Percentiles rank a stretch among this genome's conserved stretches.
These are phyloP conservation scores for Leptographium galeiforme DNA, from an alignment of 2,329 filamentous ascomycete genomes.

Conservation along the genomic window DNA sequence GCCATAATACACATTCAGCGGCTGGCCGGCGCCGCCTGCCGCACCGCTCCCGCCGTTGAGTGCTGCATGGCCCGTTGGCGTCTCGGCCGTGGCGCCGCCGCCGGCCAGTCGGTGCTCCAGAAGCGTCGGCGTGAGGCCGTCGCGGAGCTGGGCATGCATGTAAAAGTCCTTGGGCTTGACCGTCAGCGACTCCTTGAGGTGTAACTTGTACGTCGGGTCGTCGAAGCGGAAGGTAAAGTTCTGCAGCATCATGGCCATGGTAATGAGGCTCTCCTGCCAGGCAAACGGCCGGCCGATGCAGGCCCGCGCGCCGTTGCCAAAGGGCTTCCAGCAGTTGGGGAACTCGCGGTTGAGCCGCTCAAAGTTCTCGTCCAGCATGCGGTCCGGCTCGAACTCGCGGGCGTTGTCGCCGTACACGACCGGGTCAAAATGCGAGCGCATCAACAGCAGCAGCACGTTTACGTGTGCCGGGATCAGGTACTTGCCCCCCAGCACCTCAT, in stretches of 20 bases:
- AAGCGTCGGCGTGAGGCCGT: slow-evolving; percentile 39
- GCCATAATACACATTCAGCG: slow-evolving; percentile 56
- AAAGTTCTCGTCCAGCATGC: slow-evolving; percentile 59
- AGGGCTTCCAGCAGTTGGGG: slow-evolving; percentile 55
- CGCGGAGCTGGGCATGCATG: slow-evolving; percentile 47
- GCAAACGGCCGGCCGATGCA: slow-evolving; percentile 63
- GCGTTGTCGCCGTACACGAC: slow-evolving; percentile 53
- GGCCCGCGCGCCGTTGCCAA: slow-evolving; percentile 42
- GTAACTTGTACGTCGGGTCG: slow-evolving; percentile 45
- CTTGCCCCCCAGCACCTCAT: slow-evolving; percentile 44
- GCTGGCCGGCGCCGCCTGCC: slow-evolving; percentile 22
- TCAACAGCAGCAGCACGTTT: slow-evolving; percentile 33
- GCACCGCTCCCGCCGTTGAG: background rate
- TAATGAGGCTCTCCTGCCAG: slow-evolving; percentile 57
- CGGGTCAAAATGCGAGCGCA: slow-evolving; percentile 46
- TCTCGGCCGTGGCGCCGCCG: slow-evolving; percentile 27
- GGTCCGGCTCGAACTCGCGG: slow-evolving; percentile 52
- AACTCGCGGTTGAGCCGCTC: slow-evolving; percentile 46
- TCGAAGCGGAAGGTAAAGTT: slow-evolving; percentile 55
- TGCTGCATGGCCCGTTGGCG: slow-evolving; percentile 9
- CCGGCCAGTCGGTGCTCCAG: slow-evolving; percentile 32
- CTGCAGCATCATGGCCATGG: slow-evolving; percentile 51
- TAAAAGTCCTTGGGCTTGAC: slow-evolving; percentile 51
- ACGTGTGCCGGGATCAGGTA: slow-evolving; percentile 44
- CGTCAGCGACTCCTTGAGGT: slow-evolving; percentile 43